Conservation (phyloP, 768 basidiomycete species). For the Pisolithus microcarpus region DNA sequence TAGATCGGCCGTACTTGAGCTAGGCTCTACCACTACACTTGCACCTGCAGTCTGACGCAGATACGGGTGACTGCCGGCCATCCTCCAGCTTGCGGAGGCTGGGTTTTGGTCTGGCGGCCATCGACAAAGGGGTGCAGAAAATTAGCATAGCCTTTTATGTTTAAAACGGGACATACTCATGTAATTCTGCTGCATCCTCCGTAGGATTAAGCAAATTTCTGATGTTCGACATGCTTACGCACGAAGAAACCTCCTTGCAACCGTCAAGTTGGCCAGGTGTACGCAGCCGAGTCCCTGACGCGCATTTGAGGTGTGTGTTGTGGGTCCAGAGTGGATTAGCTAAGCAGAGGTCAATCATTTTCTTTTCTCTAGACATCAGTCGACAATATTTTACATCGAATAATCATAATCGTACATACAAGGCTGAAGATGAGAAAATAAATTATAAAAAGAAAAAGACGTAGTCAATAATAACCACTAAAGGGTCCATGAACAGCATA, state of each 20-base stretch:
- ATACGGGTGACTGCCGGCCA: conserved; percentile 27
- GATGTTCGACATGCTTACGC: conserved; percentile 46
- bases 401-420: too few relatives aligned
- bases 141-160: too few relatives aligned
- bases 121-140: conserved; percentile 20
- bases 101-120: conserved; percentile 19
- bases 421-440: not conserved
- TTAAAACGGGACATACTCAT: conserved; percentile 33
- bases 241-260: conserved; percentile 14
- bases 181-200: conserved; percentile 29
- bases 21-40: conserved; percentile 19
- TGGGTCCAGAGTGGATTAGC: conserved; percentile 27
- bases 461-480: conserved; percentile 10
- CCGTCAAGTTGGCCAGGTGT: conserved; percentile 10
- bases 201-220: conserved; percentile 52
- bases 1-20: conserved; percentile 16
- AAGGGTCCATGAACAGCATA: conserved; percentile 17
- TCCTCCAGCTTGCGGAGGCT: conserved; percentile 20
- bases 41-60: conserved; percentile 28
- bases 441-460: not conserved
- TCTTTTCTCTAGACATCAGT: conserved; percentile 6
- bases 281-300: conserved; percentile 1
- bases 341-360: conserved; percentile 11
- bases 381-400: too few relatives aligned
- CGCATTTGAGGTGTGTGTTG: conserved; percentile 18